Evolutionary conservation across 805 yeast genomes (phyloP), one percentile per base, ranked within the genome.

Genomic region (Starmerella stigmatis): DNA sequence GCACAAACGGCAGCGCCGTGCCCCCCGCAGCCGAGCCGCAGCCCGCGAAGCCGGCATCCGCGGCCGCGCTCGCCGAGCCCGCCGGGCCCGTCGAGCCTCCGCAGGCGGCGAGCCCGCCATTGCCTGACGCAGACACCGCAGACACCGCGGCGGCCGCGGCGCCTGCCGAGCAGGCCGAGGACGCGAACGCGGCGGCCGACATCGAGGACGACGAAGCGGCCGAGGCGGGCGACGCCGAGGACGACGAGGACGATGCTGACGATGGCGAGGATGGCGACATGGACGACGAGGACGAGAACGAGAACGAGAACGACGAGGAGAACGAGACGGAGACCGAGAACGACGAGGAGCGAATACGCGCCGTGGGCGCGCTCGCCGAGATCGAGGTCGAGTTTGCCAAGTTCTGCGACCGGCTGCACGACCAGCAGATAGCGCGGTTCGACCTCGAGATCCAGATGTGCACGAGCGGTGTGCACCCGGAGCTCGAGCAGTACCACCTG

Each of bases 381-480:
- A 86, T 92, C 47, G 98, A 92, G 60, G 69, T 79, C 33, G 81
- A 81, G 44, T 92, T 88, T 69, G 96, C 97, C 6, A 71, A 74
- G 50, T 69, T 89, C 45, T 75, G 96, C 51, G 96, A 92, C 61
- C 73, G 74, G 56, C 67, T 92, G 41, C 89, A 82, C 62, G 86
- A 81, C 49, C 94, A 86, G 60, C 88, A 85, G 60, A 66, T 88
- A 58, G 69, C 73, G 29, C 74, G 83, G 50, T 71, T 83, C 52
- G 84, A 85, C 54, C 79, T 81, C 36, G 98, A 92, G 61, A 67
- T 89, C 49, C 81, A 81, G 56, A 75, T 89, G 72, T 88, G 97
- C 64, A 66, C 79, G 27, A 81, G 79, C 51, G 96, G 96, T 11
- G 75, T 86, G 17, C 98, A 92, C 63, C 97, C 97, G 0, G 96